A percentile compares a stretch with the other conserved stretches of the same genome.
Conservation (phyloP, 2,329 filamentous ascomycete genomes). For the Aspergillus carbonarius region DNA sequence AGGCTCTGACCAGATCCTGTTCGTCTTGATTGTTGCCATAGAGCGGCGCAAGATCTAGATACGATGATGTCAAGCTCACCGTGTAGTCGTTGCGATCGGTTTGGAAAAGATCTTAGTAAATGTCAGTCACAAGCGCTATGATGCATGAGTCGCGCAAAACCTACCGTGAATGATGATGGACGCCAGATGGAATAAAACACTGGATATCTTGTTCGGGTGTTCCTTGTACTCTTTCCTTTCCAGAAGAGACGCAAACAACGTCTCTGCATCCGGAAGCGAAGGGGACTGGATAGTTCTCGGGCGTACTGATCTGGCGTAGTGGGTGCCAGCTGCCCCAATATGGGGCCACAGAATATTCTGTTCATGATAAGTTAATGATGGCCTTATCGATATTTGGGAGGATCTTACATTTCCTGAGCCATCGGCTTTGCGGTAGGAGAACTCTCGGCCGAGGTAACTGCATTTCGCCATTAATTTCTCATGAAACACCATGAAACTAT, state of each 20-base stretch:
- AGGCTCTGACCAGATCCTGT: slow-evolving; percentile 62
- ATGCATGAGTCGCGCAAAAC: not conserved
- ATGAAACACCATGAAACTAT: slow-evolving; percentile 23
- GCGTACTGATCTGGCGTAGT: slow-evolving; percentile 67
- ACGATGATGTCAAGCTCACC: slow-evolving; percentile 68
- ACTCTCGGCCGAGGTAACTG: slow-evolving; percentile 40
- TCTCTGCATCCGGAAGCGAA: slow-evolving; percentile 62
- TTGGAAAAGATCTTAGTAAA: slow-evolving; percentile 59
- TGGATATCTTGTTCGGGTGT: slow-evolving; percentile 71
- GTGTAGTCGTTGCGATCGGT: slow-evolving; percentile 64
- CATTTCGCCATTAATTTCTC: slow-evolving; percentile 2
- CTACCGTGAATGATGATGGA: slow-evolving; percentile 63
- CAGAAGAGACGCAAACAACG: slow-evolving; percentile 68
- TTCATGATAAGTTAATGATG: slow-evolving; percentile 25
- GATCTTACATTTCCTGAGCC: slow-evolving; percentile 42
- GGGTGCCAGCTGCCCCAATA: slow-evolving; percentile 64
- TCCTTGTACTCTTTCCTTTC: slow-evolving; percentile 61
- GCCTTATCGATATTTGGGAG: not conserved
- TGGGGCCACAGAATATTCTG: slow-evolving; percentile 63
- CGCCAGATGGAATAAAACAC: slow-evolving; percentile 72
- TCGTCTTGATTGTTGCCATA: slow-evolving; percentile 67
- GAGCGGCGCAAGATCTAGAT: slow-evolving; percentile 70
- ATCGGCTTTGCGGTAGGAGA: slow-evolving; percentile 36
- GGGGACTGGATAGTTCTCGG: slow-evolving; percentile 58
- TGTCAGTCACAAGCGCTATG: slow-evolving; percentile 17